Percentiles rank a stretch among this genome's conserved stretches.
Evolutionary conservation across 306 rosid genomes (phyloP).

Genomic region (Fagus sylvatica): DNA sequence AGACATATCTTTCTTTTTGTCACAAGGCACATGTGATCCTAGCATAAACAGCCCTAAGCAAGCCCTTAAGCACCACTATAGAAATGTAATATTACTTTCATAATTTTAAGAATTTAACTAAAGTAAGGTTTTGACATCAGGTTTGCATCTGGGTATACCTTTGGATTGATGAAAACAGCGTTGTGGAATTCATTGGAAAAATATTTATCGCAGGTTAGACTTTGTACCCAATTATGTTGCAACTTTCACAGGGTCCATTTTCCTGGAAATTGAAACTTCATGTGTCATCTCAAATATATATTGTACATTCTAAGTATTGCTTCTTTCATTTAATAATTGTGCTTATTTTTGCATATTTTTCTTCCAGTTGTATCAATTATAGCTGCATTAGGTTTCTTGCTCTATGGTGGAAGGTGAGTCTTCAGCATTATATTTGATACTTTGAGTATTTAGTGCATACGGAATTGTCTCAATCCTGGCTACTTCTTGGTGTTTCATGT

Average conservation of each 20-base stretch:
- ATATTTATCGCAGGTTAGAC: conserved; percentile 86
- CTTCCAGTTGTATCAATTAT: conserved; percentile 75
- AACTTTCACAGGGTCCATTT: conserved; percentile 15
- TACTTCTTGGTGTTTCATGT: conserved; percentile 18
- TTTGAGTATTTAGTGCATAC: conserved; percentile 20
- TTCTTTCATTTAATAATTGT: conserved; percentile 9
- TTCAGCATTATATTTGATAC: conserved; percentile 24
- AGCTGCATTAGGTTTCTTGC: conserved; percentile 90
- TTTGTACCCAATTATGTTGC: conserved; percentile 9
- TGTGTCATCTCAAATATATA: conserved; percentile 12
- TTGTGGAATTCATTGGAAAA: conserved; percentile 66
- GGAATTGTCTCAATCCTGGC: conserved; percentile 16
- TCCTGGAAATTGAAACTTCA: conserved; percentile 18
- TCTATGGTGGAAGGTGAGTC: conserved; percentile 94
- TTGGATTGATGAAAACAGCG: conserved; percentile 62
- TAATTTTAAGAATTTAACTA: conserved; percentile 17
- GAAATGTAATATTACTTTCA: conserved; percentile 1
- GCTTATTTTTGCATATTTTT: background rate
- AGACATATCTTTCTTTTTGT: background rate
- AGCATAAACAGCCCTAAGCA: background rate
- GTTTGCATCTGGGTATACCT: conserved; percentile 87
- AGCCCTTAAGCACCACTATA: background rate
- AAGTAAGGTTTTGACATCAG: conserved; percentile 46
- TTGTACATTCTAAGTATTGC: background rate
- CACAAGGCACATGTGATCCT: conserved; percentile 19